These are phyloP conservation scores for Fusarium acutatum DNA, from an alignment of 2,329 filamentous ascomycete species.

Conservation along the genomic window DNA sequence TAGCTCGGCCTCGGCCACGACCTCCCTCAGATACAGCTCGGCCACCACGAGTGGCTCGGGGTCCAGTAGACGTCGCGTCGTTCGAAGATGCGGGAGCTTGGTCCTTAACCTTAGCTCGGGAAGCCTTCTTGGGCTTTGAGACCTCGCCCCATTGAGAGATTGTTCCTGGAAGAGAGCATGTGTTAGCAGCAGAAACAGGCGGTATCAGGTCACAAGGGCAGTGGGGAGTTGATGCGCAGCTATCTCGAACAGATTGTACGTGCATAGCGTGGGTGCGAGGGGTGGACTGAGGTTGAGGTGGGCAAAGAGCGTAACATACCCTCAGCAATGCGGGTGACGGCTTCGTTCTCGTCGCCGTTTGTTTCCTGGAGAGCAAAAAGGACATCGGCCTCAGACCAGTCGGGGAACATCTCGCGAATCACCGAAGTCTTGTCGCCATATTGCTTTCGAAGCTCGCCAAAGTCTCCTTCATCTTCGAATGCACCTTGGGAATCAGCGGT, in stretches of 20 bases:
- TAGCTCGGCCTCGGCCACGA: constrained; percentile 69
- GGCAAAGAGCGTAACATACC: constrained; percentile 59
- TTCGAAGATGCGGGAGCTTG: constrained; percentile 60
- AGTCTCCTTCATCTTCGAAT: constrained; percentile 84
- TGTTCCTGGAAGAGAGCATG: constrained; percentile 62
- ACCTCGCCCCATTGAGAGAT: constrained; percentile 88
- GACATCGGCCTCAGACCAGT: constrained; percentile 95
- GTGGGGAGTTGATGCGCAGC: constrained; percentile 4
- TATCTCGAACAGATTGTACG: constrained; percentile 4
- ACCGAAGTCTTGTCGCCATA: constrained; percentile 81
- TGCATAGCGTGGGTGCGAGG: constrained; percentile 26
- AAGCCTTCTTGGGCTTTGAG: constrained; percentile 80
- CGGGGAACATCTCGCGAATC: constrained; percentile 92
- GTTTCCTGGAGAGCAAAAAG: constrained; percentile 92
- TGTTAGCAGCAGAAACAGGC: constrained; percentile 40
- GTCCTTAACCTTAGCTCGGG: constrained; percentile 77
- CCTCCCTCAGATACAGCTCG: constrained; percentile 69
- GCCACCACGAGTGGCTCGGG: constrained; percentile 66
- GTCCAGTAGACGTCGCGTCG: constrained; percentile 55
- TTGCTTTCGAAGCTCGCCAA: constrained; percentile 90
- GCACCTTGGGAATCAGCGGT: constrained; percentile 67
- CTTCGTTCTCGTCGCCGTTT: constrained; percentile 77
- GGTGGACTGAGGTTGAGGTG: constrained; percentile 14
- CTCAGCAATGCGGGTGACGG: constrained; percentile 82
- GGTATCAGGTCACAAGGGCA: neutral